phyloP scores from a whole-genome alignment of 164 flowering plant species.

The Aristolochia californica region DNA sequence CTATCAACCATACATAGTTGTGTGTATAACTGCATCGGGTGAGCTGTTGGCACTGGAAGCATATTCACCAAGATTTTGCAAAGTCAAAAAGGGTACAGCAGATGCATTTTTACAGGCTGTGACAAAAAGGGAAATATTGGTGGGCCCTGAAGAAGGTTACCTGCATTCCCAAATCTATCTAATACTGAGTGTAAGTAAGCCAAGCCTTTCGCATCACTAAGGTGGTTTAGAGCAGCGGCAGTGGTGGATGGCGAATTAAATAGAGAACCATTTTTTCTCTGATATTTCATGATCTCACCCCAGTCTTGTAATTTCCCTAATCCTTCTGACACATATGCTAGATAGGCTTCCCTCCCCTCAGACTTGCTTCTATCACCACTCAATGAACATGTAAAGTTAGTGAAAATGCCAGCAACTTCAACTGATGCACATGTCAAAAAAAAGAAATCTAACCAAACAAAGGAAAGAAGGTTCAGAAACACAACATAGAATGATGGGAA shows the following conservation, averaged over 20 bases:
- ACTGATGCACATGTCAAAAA: background rate
- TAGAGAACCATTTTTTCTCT: constrained; percentile 81
- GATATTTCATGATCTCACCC: constrained; percentile 59
- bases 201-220: constrained; percentile 42
- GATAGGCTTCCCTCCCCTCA: constrained; percentile 36
- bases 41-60: constrained; percentile 66
- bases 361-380: constrained; percentile 18
- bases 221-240: constrained; percentile 56
- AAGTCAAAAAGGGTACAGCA: background rate
- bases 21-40: constrained; percentile 52
- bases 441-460: no score
- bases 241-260: constrained; percentile 88
- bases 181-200: constrained; percentile 47
- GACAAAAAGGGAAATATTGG: background rate
- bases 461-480: background rate
- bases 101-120: background rate
- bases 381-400: background rate
- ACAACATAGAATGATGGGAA: background rate
- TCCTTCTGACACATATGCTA: constrained; percentile 81
- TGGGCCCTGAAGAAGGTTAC: constrained; percentile 18
- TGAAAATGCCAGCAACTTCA: background rate
- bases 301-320: constrained; percentile 49
- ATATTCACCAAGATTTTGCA: constrained; percentile 1
- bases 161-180: constrained; percentile 52
- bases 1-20: constrained; percentile 54